These are phyloP conservation scores for Russula virescens DNA, from an alignment of 768 basidiomycete species.

Conservation along the genomic window DNA sequence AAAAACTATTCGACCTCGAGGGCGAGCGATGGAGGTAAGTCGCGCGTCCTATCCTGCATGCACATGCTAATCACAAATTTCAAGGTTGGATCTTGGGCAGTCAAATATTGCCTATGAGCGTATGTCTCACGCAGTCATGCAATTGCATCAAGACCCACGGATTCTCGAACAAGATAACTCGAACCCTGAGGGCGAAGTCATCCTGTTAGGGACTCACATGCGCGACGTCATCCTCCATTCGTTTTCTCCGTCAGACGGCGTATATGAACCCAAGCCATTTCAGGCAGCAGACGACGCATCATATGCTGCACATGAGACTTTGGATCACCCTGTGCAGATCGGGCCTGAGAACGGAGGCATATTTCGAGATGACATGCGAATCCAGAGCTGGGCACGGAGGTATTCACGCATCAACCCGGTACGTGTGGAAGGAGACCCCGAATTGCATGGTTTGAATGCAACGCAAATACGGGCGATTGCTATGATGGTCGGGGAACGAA, in stretches of 20 bases:
- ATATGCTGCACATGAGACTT: slow-evolving; percentile 35
- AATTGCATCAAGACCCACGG: slow-evolving; percentile 50
- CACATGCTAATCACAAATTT: slow-evolving; percentile 3
- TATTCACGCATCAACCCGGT: slow-evolving; percentile 57
- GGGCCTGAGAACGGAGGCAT: slow-evolving; percentile 36
- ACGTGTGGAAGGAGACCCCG: slow-evolving; percentile 72
- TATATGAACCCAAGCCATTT: slow-evolving; percentile 33
- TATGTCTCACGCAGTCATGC: slow-evolving; percentile 60
- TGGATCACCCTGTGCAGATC: slow-evolving; percentile 35
- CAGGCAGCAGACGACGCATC: slow-evolving; percentile 37
- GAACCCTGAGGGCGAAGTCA: slow-evolving; percentile 39
- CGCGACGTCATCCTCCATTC: slow-evolving; percentile 64
- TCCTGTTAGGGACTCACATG: slow-evolving; percentile 65
- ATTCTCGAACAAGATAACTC: slow-evolving; percentile 32
- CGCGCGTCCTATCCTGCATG: neutral
- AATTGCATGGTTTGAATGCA: slow-evolving; percentile 53
- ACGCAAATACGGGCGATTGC: slow-evolving; percentile 83
- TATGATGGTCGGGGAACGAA: slow-evolving; percentile 72
- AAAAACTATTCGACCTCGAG: slow-evolving; percentile 40
- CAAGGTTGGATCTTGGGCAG: slow-evolving; percentile 59
- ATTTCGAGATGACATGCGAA: slow-evolving; percentile 66
- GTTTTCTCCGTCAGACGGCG: slow-evolving; percentile 35
- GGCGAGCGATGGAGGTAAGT: slow-evolving; percentile 46
- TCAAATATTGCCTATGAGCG: slow-evolving; percentile 61
- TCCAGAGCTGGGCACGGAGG: slow-evolving; percentile 76